phyloP scores from a whole-genome alignment of 2,329 filamentous ascomycete genomes.

The Magnaporthales sp. region DNA sequence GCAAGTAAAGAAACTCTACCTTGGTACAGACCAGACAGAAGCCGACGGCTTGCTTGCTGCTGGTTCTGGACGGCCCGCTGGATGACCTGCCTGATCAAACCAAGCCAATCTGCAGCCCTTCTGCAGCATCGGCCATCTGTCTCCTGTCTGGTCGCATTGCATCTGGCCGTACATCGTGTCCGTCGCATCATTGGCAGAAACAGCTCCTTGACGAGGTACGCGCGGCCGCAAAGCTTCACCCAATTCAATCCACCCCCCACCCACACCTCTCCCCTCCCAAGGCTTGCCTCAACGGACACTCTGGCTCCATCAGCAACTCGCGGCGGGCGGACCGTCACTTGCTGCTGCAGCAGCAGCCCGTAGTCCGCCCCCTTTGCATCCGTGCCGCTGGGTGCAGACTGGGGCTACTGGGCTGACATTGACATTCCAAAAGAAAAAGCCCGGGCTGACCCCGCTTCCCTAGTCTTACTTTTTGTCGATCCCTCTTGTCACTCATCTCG shows the following conservation, averaged over 20 bases:
- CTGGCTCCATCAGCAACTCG: not conserved
- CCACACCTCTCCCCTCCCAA: not conserved
- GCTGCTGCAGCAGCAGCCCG: not conserved
- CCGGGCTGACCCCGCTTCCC: not conserved
- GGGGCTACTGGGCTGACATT: not conserved
- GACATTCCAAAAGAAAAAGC: not conserved
- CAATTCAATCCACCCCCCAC: not conserved
- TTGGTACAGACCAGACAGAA: not conserved
- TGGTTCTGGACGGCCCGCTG: not conserved
- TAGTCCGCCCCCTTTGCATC: not conserved
- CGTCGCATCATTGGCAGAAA: not conserved
- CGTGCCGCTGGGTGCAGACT: slow-evolving; percentile 1
- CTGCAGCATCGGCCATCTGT: not conserved
- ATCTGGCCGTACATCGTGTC: not conserved
- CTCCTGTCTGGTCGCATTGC: not conserved
- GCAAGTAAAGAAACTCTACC: not conserved
- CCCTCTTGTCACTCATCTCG: not conserved
- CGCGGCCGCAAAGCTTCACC: not conserved
- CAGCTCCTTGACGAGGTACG: not conserved
- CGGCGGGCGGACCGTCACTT: not conserved
- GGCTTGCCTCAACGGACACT: not conserved
- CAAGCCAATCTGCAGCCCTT: not conserved
- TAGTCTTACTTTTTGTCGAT: slow-evolving; percentile 1
- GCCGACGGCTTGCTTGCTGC: not conserved
- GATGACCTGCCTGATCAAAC: not conserved